Percentiles rank a stretch among this genome's conserved stretches.
These are phyloP conservation scores for Aspergillus pseudoterreus DNA, from an alignment of 2,329 filamentous ascomycete species.

Conservation along the genomic window DNA sequence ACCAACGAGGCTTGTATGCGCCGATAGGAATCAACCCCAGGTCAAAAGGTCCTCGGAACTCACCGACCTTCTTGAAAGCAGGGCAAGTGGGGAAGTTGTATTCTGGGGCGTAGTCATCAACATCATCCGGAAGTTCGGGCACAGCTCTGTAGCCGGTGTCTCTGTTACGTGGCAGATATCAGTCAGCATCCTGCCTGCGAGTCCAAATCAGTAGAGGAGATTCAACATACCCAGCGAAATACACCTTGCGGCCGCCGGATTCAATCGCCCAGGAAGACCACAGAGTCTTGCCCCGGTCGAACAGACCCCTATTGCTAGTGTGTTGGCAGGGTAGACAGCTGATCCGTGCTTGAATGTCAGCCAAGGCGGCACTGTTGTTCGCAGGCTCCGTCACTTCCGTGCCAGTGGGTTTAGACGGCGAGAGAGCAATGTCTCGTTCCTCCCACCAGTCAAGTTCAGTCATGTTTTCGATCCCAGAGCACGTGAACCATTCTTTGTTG, in stretches of 20 bases:
- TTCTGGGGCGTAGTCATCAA: constrained; percentile 69
- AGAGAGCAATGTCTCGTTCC: constrained; percentile 67
- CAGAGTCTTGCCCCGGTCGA: constrained; percentile 71
- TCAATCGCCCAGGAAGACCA: constrained; percentile 85
- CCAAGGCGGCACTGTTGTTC: constrained; percentile 15
- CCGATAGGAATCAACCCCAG: constrained; percentile 91
- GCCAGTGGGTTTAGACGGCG: constrained; percentile 29
- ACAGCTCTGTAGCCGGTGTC: constrained; percentile 89
- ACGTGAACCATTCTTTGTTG: constrained; percentile 76
- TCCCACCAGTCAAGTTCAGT: constrained; percentile 98
- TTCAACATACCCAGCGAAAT: constrained; percentile 63
- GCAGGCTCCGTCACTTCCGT: constrained; percentile 26
- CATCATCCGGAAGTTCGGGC: constrained; percentile 56
- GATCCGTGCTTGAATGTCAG: constrained; percentile 65
- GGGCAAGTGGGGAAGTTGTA: constrained; percentile 71
- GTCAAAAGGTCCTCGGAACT: constrained; percentile 78
- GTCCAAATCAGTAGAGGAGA: neutral
- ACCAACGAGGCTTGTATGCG: constrained; percentile 63
- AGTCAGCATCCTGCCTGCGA: constrained; percentile 1
- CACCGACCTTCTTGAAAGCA: constrained; percentile 79
- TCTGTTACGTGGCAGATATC: constrained; percentile 42
- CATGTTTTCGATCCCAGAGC: constrained; percentile 67
- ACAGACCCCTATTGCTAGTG: constrained; percentile 63
- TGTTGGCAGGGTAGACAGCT: constrained; percentile 84
- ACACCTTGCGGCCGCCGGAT: constrained; percentile 73